Conservation (phyloP, 352 stramenopile species). For the Nothophytophthora sp. region DNA sequence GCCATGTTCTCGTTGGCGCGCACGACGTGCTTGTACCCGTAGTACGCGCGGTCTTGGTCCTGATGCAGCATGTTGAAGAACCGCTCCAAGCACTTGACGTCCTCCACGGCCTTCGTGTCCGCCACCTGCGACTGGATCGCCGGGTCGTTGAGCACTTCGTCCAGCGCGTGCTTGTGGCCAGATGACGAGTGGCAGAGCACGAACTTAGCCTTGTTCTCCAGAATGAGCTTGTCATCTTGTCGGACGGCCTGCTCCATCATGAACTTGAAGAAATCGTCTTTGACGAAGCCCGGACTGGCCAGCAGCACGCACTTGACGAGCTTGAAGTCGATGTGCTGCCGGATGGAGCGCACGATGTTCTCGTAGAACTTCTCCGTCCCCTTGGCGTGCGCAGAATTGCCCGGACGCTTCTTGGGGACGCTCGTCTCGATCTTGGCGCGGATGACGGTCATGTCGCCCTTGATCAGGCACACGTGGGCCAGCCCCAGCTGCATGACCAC, state of each 20-base stretch:
- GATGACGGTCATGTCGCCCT: slow-evolving; percentile 95
- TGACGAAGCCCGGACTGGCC: slow-evolving; percentile 96
- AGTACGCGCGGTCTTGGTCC: slow-evolving; percentile 97
- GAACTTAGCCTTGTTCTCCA: slow-evolving; percentile 98
- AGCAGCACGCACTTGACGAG: slow-evolving; percentile 97
- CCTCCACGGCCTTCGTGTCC: slow-evolving; percentile 94
- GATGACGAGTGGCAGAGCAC: slow-evolving; percentile 94
- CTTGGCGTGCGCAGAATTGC: slow-evolving; percentile 94
- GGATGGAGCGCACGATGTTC: slow-evolving; percentile 95
- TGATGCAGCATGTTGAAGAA: slow-evolving; percentile 98
- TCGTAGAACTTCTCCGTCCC: slow-evolving; percentile 96
- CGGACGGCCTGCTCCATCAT: slow-evolving; percentile 91
- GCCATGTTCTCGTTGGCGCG: slow-evolving; percentile 92
- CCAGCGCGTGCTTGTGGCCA: slow-evolving; percentile 97
- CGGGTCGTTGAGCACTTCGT: slow-evolving; percentile 96
- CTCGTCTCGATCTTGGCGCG: slow-evolving; percentile 95
- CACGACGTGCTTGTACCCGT: slow-evolving; percentile 95
- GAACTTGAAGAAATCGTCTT: slow-evolving; percentile 98
- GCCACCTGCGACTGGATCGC: slow-evolving; percentile 92
- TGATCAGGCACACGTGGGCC: slow-evolving; percentile 98
- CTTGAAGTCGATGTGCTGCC: slow-evolving; percentile 96
- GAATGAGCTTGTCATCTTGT: slow-evolving; percentile 93
- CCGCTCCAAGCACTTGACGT: slow-evolving; percentile 91
- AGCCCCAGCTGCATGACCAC: slow-evolving; percentile 97
- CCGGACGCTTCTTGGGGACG: slow-evolving; percentile 97